phyloP scores from a whole-genome alignment of 2,329 filamentous ascomycete genomes.

The Botryotinia narcissicola region DNA sequence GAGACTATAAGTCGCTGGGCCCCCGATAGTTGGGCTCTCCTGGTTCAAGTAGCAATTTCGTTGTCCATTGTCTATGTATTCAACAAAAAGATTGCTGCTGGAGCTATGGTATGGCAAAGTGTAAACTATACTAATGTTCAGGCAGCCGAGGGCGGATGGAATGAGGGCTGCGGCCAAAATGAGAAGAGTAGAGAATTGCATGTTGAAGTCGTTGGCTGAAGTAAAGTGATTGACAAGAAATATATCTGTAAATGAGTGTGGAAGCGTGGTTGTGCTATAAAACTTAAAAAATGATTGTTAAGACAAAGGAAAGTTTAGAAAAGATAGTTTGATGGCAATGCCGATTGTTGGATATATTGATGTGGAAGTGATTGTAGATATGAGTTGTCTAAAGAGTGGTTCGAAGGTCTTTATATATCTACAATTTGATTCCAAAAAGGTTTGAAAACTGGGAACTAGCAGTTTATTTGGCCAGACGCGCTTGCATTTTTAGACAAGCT shows the following conservation, averaged over 20 bases:
- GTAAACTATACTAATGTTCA: neutral
- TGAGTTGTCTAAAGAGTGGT: neutral
- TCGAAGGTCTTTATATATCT: neutral
- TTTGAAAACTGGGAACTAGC: neutral
- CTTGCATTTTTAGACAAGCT: neutral
- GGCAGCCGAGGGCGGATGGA: neutral
- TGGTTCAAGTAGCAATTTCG: neutral
- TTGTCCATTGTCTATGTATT: neutral
- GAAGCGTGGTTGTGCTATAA: neutral
- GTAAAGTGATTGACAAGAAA: neutral
- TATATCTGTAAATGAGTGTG: neutral
- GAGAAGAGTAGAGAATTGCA: conserved; percentile 6
- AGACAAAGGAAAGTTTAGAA: neutral
- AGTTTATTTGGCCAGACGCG: neutral
- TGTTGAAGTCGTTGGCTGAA: neutral
- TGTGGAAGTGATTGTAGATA: conserved; percentile 2
- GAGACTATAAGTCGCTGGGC: no score
- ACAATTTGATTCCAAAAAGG: neutral
- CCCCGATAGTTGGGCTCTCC: neutral
- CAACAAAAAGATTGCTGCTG: neutral
- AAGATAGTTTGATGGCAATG: conserved; percentile 1
- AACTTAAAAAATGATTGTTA: neutral
- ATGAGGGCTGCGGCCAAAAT: neutral
- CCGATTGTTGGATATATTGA: neutral
- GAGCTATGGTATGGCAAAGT: neutral